phyloP scores from a whole-genome alignment of 495 filamentous ascomycete species.

The Pseudomonodictys pantanalensis region DNA sequence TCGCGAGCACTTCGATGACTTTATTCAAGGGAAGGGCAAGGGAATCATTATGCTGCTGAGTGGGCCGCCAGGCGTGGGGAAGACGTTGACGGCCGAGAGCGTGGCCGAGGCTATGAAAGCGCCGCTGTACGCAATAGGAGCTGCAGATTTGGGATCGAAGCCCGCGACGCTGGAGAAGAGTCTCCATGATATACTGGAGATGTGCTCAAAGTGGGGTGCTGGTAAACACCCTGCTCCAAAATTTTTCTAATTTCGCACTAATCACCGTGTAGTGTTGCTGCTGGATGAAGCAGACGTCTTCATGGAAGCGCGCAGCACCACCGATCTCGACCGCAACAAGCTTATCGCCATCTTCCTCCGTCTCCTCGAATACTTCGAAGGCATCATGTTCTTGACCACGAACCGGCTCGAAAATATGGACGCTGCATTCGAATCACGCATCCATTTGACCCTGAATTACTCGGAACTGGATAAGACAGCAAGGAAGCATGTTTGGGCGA shows the following conservation, averaged over 20 bases:
- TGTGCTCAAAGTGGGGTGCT: slow-evolving; percentile 41
- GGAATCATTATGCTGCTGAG: slow-evolving; percentile 39
- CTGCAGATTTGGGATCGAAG: slow-evolving; percentile 37
- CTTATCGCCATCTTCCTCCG: slow-evolving; percentile 46
- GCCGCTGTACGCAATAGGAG: slow-evolving; percentile 38
- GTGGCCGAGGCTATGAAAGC: slow-evolving; percentile 37
- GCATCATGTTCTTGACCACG: slow-evolving; percentile 46
- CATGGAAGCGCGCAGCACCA: slow-evolving; percentile 46
- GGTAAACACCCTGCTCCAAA: neutral
- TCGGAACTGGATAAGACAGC: slow-evolving; percentile 28
- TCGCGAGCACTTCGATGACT: slow-evolving; percentile 46
- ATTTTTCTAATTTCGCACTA: neutral
- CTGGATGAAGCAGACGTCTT: slow-evolving; percentile 71
- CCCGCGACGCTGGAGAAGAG: slow-evolving; percentile 32
- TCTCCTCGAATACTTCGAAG: slow-evolving; percentile 55
- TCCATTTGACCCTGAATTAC: slow-evolving; percentile 43
- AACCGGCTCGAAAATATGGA: slow-evolving; percentile 40
- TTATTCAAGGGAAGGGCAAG: slow-evolving; percentile 49
- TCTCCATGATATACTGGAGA: slow-evolving; percentile 36
- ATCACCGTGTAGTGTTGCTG: slow-evolving; percentile 40
- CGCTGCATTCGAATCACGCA: slow-evolving; percentile 38
- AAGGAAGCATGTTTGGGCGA: slow-evolving; percentile 43
- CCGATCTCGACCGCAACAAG: slow-evolving; percentile 41
- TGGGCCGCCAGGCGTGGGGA: slow-evolving; percentile 40
- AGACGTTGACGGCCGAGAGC: slow-evolving; percentile 38